Conservation (phyloP, 176 grass and related monocot genomes). For the Neostapfia colusana region DNA sequence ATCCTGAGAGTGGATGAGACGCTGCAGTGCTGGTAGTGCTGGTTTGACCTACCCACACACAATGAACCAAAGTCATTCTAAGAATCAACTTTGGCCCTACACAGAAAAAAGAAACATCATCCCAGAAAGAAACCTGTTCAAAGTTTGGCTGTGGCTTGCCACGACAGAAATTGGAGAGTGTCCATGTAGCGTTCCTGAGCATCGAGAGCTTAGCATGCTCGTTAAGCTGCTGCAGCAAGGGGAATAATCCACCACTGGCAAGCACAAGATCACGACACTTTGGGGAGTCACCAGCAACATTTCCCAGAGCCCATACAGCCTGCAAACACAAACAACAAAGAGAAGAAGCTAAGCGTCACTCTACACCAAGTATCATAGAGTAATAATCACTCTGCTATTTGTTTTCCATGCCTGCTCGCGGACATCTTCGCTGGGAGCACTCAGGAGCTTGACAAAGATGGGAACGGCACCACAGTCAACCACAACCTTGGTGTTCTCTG, state of each 20-base stretch:
- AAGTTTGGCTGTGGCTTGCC: constrained; percentile 88
- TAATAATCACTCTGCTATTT: background rate
- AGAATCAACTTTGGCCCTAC: background rate
- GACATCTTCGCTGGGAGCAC: constrained; percentile 79
- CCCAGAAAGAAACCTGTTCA: constrained; percentile 68
- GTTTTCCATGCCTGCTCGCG: constrained; percentile 60
- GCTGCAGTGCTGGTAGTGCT: constrained; percentile 77
- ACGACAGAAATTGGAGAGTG: constrained; percentile 90
- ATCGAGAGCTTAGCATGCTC: constrained; percentile 90
- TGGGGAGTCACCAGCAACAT: constrained; percentile 96
- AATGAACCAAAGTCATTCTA: constrained; percentile 28
- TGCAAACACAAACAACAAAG: constrained; percentile 34
- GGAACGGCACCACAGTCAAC: constrained; percentile 82
- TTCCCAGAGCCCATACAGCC: constrained; percentile 95
- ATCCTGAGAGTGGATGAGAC: constrained; percentile 80
- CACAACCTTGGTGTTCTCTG: constrained; percentile 87
- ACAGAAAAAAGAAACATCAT: background rate
- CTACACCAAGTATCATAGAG: background rate
- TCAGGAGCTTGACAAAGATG: constrained; percentile 84
- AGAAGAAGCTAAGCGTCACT: background rate
- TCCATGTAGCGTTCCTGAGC: constrained; percentile 97
- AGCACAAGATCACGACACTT: constrained; percentile 87
- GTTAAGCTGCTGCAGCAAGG: constrained; percentile 79
- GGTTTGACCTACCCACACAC: constrained; percentile 63
- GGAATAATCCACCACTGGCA: constrained; percentile 56